Base-by-base conservation (phyloP, 768 basidiomycete genomes). In the Boletus coccyginus region DNA sequence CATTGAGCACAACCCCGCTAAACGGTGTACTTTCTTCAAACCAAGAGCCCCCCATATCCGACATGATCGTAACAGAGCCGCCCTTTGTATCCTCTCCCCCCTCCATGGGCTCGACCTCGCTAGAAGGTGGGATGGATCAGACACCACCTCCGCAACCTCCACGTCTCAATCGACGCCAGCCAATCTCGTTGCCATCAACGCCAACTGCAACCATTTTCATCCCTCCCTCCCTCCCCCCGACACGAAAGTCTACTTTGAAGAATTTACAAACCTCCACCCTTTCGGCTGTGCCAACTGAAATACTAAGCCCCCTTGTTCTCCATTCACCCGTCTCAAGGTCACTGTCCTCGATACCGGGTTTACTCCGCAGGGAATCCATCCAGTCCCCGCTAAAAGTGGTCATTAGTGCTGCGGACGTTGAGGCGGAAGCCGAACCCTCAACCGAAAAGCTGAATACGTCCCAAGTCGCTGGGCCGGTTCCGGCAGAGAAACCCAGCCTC, bases 131-230 rank as follows among this genome's bases (percentile, higher is more conserved):
- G 27, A 50, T 38, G 24, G 51, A 33, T 45, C 66, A 60, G 31
- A 62, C 50, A 12, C 52, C 57, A 44, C 61, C 47, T 31, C 32
- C 48, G 19, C 63, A 61, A 53, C 73, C 73, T 5, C 71, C 71
- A 29, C 65, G 60, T 44, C 65, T 73, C 13, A 54, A 51, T 50
- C 66, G 68, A 58, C 68, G 53, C 11, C 62, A 58, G 24, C 70
- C 73, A 32, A 70, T 73, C 31, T 74, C 73, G 4, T 51, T 73
- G n/a, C 71, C 71, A 3, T n/a, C 68, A 12, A 73, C 71, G 13
- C 71, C 71, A 8, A 72, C 67, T 38, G 58, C 63, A 14, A 55
- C 62, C 19, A 7, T 58, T 2, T 63, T 52, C 31, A 63, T 61
- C 6, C 59, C 70, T 35, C 14, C 62, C 3, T 52, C 62, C 14